Evolutionary conservation across 163 green algal species (phyloP).

Genomic region (Coccomyxa subellipsoidea): DNA sequence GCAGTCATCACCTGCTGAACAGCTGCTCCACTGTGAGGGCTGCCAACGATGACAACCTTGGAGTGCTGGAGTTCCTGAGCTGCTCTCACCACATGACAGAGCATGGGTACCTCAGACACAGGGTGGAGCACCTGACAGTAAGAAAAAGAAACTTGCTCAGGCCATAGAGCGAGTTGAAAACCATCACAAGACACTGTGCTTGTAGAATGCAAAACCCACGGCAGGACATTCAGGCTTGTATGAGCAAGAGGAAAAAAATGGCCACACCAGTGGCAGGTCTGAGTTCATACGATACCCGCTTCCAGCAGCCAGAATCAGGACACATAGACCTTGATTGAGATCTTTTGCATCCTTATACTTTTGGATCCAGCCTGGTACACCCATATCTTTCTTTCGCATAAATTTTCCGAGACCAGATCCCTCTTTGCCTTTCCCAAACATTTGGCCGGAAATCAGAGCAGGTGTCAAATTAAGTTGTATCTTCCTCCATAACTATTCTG

Average conservation of each 20-base stretch:
- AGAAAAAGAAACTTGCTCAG: not conserved
- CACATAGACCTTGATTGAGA: not conserved
- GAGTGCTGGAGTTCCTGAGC: not conserved
- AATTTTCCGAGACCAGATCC: not conserved
- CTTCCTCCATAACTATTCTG: too few species aligned
- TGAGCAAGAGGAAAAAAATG: not conserved
- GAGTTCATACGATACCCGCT: not conserved
- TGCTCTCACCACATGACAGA: conserved; percentile 1
- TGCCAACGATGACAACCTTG: not conserved
- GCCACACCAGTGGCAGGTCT: not conserved
- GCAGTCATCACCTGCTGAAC: conserved; percentile 3
- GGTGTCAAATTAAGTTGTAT: too few species aligned
- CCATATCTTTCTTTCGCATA: not conserved
- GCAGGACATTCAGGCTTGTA: too few species aligned
- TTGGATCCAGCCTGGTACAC: not conserved
- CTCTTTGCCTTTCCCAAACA: not conserved
- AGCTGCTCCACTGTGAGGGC: not conserved
- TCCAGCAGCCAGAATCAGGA: not conserved
- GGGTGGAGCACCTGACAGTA: conserved; percentile 12
- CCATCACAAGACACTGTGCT: too few species aligned
- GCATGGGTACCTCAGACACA: not conserved
- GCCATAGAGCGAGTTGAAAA: too few species aligned
- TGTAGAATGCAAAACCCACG: too few species aligned
- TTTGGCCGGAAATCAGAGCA: not conserved
- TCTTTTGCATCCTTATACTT: not conserved